Evolutionary conservation across 2,329 filamentous ascomycete species (phyloP).

Genomic region (Hawksworthiomyces lignivorus): DNA sequence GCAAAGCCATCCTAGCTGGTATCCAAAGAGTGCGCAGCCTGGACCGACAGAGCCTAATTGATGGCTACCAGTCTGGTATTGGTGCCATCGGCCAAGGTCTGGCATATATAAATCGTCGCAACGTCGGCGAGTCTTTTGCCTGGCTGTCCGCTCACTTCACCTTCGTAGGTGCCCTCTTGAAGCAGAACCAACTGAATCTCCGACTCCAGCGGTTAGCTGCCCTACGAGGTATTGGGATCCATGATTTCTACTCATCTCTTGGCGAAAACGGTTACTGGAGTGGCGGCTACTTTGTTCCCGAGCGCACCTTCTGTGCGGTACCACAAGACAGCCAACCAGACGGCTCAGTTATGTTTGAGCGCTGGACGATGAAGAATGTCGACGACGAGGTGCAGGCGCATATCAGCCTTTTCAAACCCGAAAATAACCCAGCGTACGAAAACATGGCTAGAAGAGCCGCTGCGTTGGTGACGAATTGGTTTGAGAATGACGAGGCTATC

Average conservation of each 20-base stretch:
- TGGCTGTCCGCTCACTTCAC: slow-evolving; percentile 80
- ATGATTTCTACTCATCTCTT: slow-evolving; percentile 69
- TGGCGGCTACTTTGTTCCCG: slow-evolving; percentile 51
- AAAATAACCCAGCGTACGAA: slow-evolving; percentile 57
- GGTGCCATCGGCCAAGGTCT: slow-evolving; percentile 45
- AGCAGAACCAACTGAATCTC: slow-evolving; percentile 61
- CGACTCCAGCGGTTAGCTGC: slow-evolving; percentile 56
- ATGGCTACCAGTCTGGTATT: slow-evolving; percentile 41
- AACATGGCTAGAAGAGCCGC: slow-evolving; percentile 53
- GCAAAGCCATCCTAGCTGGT: slow-evolving; percentile 54
- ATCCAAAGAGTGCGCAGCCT: slow-evolving; percentile 38
- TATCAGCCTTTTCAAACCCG: slow-evolving; percentile 55
- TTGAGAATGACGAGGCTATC: slow-evolving; percentile 35
- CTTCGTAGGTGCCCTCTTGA: slow-evolving; percentile 74
- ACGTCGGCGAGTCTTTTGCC: slow-evolving; percentile 59
- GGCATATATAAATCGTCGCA: slow-evolving; percentile 50
- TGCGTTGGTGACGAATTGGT: slow-evolving; percentile 51
- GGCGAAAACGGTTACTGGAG: slow-evolving; percentile 62
- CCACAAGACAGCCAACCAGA: slow-evolving; percentile 35
- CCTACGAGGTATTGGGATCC: slow-evolving; percentile 58
- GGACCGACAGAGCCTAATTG: slow-evolving; percentile 38
- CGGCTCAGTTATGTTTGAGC: slow-evolving; percentile 34
- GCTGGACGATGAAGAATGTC: slow-evolving; percentile 54
- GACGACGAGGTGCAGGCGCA: slow-evolving; percentile 69
- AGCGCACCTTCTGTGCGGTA: slow-evolving; percentile 74